Base-by-base conservation (phyloP, 2,329 filamentous ascomycete species). In the Sarocladium strictum region DNA sequence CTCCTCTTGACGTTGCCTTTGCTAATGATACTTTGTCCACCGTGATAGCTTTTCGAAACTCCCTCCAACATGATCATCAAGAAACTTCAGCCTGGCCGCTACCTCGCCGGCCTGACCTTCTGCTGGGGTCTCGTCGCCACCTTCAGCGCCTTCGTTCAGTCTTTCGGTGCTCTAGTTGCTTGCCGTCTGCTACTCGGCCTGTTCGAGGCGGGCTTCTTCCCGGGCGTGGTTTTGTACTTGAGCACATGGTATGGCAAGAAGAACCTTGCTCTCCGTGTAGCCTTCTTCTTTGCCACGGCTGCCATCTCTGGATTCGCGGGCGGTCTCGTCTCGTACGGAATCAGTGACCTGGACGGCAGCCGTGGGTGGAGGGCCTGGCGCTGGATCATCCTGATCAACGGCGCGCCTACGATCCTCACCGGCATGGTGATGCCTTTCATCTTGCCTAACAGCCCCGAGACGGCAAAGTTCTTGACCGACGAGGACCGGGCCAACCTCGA, bases 241-340 rank as follows among this genome's bases (percentile, higher is more conserved):
- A 85, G 83, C 64, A 49, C 17, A 12, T 49, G 12, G 11, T 49
- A 49, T 24, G 80, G 76, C 19, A 83, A 81, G 58, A 73, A 73
- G 9, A 81, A 85, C 60, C 72, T 86, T 4, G 83, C 43, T 7
- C 43, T 49, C 3, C 78, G 84, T 1, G 79, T 85, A 2, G 80
- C 80, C 7, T 85, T 85, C 58, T 73, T 87, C 2, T 86, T 86
- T 63, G 75, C 79, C 10, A 76, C 74, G 2, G 77, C 83, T 1
- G 83, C 84, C 0, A 67, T 85, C 1, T 81, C 84, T 0, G 85
- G 85, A 5, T 83, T 83, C 1, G 84, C 75, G 52, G 84, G 84
- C 21, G 85, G 85, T 0, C 72, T 88, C 0, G 72, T 88, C 1
- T 85, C 84, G 0, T 86, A 84, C 54, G 83, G 73, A 0, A 84